phyloP scores from a whole-genome alignment of 768 basidiomycete genomes.

The Filobasidium floriforme region DNA sequence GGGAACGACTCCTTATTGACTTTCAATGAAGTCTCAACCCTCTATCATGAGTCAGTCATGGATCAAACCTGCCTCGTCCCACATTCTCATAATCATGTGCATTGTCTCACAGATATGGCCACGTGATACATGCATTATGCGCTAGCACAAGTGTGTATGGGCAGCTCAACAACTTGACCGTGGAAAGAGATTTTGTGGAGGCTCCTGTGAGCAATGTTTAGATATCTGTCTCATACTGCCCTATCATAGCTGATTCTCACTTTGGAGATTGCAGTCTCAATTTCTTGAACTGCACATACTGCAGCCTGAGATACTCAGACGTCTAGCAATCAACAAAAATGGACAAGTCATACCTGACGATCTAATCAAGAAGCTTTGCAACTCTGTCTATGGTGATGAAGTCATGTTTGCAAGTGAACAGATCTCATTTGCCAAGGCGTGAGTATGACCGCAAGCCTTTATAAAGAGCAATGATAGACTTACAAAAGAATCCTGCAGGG shows the following conservation, averaged over 20 bases:
- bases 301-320: background rate
- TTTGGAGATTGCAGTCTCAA: background rate
- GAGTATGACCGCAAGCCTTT: background rate
- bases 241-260: background rate
- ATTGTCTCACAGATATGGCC: background rate
- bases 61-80: too few relatives aligned
- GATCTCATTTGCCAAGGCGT: too few relatives aligned
- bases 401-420: too few relatives aligned
- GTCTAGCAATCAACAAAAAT: background rate
- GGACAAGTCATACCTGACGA: slow-evolving; percentile 12
- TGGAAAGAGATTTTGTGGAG: slow-evolving; percentile 13
- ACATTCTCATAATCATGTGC: too few relatives aligned
- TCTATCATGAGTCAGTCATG: slow-evolving; percentile 14
- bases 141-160: background rate
- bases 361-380: background rate
- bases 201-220: background rate
- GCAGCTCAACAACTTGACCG: background rate
- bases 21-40: background rate
- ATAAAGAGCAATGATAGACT: background rate
- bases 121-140: slow-evolving; percentile 5
- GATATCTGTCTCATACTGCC: background rate
- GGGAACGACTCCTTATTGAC: background rate
- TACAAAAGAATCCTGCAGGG: background rate
- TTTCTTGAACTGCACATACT: slow-evolving; percentile 8
- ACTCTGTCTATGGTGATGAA: background rate